Percentiles rank a stretch among this genome's conserved stretches.
phyloP scores from a whole-genome alignment of 2,329 filamentous ascomycete species.

The Colletotrichum tanaceti region DNA sequence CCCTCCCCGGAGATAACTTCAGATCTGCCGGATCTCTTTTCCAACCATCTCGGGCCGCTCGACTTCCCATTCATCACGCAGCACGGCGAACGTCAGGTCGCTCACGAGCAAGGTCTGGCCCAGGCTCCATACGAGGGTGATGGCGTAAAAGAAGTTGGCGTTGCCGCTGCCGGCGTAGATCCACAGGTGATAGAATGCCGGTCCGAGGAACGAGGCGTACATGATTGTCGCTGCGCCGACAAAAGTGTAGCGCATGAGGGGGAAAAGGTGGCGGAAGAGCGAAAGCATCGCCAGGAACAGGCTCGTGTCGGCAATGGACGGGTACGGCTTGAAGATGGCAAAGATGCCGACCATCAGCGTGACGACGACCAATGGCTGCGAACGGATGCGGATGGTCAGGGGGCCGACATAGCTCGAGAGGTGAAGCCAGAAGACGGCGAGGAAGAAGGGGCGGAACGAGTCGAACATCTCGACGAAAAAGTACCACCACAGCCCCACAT shows the following conservation, averaged over 20 bases:
- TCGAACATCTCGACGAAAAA: conserved; percentile 99
- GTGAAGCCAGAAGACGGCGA: conserved; percentile 98
- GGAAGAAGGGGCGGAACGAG: conserved; percentile 95
- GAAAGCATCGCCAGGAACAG: conserved; percentile 86
- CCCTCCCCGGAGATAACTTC: conserved; percentile 44
- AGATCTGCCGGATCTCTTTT: conserved; percentile 88
- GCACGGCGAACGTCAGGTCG: conserved; percentile 86
- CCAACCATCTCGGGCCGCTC: conserved; percentile 91
- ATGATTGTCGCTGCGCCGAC: conserved; percentile 84
- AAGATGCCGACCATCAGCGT: conserved; percentile 89
- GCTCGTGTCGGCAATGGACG: conserved; percentile 89
- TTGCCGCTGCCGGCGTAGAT: conserved; percentile 98
- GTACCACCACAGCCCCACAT: conserved; percentile 99
- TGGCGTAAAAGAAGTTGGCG: conserved; percentile 99
- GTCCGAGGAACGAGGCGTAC: conserved; percentile 89
- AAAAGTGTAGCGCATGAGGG: conserved; percentile 92
- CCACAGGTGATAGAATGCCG: conserved; percentile 97
- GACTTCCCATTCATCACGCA: conserved; percentile 94
- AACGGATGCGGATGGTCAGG: conserved; percentile 82
- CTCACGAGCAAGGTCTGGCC: conserved; percentile 88
- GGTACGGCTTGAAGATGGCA: conserved; percentile 96
- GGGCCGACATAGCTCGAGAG: conserved; percentile 90
- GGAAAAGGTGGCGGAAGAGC: conserved; percentile 91
- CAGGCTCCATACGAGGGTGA: conserved; percentile 97
- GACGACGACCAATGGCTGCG: conserved; percentile 87